phyloP scores from a whole-genome alignment of 768 basidiomycete species.

The Tremella yokohamensis region DNA sequence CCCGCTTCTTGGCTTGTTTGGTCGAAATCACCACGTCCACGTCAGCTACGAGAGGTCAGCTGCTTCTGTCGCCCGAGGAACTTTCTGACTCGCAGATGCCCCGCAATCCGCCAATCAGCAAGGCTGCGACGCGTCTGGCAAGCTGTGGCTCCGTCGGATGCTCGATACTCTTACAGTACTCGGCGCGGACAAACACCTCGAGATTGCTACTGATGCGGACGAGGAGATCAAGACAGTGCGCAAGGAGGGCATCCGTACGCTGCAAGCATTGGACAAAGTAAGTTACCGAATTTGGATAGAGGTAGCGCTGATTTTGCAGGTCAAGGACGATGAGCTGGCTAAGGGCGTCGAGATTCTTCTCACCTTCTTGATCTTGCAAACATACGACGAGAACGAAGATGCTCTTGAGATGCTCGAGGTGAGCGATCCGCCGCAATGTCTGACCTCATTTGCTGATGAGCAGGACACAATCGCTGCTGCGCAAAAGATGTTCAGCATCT shows the following conservation, averaged over 20 bases:
- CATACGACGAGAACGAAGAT: slow-evolving; percentile 65
- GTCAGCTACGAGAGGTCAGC: slow-evolving; percentile 45
- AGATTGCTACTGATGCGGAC: slow-evolving; percentile 57
- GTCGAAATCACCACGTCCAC: slow-evolving; percentile 65
- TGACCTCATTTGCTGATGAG: background rate
- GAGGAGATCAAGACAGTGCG: slow-evolving; percentile 59
- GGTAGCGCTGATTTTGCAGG: slow-evolving; percentile 36
- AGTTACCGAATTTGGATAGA: background rate
- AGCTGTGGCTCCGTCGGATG: slow-evolving; percentile 72
- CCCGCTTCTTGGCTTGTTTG: slow-evolving; percentile 67
- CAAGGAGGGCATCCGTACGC: slow-evolving; percentile 52
- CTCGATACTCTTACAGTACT: slow-evolving; percentile 54
- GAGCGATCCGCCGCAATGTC: slow-evolving; percentile 5
- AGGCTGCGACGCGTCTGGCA: slow-evolving; percentile 66
- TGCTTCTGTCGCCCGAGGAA: background rate
- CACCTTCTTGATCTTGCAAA: slow-evolving; percentile 66
- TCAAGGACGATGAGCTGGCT: slow-evolving; percentile 58
- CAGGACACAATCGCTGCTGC: slow-evolving; percentile 44
- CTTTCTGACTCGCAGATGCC: too few species aligned
- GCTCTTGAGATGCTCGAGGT: slow-evolving; percentile 66
- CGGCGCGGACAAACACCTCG: slow-evolving; percentile 71
- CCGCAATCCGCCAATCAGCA: slow-evolving; percentile 28
- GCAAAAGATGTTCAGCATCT: slow-evolving; percentile 43
- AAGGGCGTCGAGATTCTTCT: slow-evolving; percentile 71
- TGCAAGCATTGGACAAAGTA: slow-evolving; percentile 45